A percentile compares a stretch with the other conserved stretches of the same genome.
Conservation (phyloP, 2,329 filamentous ascomycete genomes). For the Ophiostoma triangulosporum region DNA sequence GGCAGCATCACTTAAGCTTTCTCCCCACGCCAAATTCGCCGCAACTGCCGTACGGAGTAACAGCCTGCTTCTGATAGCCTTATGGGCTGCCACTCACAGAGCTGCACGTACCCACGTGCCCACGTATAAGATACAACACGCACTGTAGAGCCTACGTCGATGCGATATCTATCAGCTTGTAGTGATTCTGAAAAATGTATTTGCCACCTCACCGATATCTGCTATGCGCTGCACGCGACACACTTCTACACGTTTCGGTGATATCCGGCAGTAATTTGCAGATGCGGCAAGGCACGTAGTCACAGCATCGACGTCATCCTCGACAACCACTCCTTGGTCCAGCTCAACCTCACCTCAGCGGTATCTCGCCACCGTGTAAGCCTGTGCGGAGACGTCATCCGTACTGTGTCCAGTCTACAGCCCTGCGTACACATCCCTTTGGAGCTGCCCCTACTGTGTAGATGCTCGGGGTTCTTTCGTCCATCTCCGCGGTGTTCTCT, state of each 20-base stretch:
- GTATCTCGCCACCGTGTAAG: neutral
- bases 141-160: too few relatives aligned
- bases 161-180: too few relatives aligned
- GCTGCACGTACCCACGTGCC: slow-evolving; percentile 2
- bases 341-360: neutral
- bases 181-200: too few relatives aligned
- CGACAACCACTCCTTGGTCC: too few relatives aligned
- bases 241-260: neutral
- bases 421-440: neutral
- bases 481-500: neutral
- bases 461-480: neutral
- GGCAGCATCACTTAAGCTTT: slow-evolving; percentile 1
- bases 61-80: neutral
- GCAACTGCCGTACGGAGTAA: neutral
- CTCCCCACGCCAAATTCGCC: neutral
- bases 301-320: neutral
- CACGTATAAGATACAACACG: neutral
- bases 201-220: too few relatives aligned
- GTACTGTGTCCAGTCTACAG: too few relatives aligned
- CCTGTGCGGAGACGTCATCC: neutral
- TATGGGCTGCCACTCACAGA: slow-evolving; percentile 3
- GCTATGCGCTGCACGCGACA: neutral
- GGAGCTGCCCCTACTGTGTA: neutral
- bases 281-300: neutral
- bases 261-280: neutral